A percentile compares a stretch with the other conserved stretches of the same genome.
Conservation (phyloP, 805 yeast species). For the Myxozyma melibiosi region DNA sequence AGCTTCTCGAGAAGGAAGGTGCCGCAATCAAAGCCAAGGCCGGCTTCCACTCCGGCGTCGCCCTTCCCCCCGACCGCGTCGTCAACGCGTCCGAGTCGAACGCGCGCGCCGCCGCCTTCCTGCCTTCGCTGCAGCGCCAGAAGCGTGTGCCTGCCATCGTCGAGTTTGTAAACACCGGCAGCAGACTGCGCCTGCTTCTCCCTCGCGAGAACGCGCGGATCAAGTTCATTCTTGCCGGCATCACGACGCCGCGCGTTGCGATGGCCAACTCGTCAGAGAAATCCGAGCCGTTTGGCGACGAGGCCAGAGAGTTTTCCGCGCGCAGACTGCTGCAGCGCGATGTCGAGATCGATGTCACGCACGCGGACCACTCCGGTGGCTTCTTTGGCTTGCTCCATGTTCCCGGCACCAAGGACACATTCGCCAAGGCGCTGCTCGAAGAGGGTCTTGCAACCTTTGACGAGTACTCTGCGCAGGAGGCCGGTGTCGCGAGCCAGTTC, state of each 20-base stretch:
- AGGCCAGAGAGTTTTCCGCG: constrained; percentile 57
- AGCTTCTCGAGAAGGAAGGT: constrained; percentile 67
- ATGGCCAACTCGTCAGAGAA: constrained; percentile 32
- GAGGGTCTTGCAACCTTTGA: constrained; percentile 69
- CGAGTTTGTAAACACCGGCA: constrained; percentile 70
- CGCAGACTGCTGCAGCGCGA: constrained; percentile 68
- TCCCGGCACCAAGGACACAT: constrained; percentile 41
- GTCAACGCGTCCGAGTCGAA: constrained; percentile 80
- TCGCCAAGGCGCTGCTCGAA: constrained; percentile 57
- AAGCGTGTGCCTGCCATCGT: constrained; percentile 67
- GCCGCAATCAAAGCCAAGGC: constrained; percentile 56
- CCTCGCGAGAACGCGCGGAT: constrained; percentile 73
- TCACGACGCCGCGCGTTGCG: constrained; percentile 49
- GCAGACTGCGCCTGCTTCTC: constrained; percentile 63
- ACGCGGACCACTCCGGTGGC: constrained; percentile 75
- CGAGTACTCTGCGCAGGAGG: constrained; percentile 60
- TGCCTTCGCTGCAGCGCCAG: constrained; percentile 69
- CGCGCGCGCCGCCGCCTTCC: constrained; percentile 71
- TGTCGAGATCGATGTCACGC: constrained; percentile 67
- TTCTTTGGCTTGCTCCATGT: constrained; percentile 72
- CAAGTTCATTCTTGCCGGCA: constrained; percentile 75
- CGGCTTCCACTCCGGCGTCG: constrained; percentile 65
- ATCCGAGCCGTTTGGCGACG: constrained; percentile 45
- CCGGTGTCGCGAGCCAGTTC: constrained; percentile 58
- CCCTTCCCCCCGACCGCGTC: constrained; percentile 59